Evolutionary conservation across 768 basidiomycete species (phyloP).

Genomic region (Favolaschia claudopus): DNA sequence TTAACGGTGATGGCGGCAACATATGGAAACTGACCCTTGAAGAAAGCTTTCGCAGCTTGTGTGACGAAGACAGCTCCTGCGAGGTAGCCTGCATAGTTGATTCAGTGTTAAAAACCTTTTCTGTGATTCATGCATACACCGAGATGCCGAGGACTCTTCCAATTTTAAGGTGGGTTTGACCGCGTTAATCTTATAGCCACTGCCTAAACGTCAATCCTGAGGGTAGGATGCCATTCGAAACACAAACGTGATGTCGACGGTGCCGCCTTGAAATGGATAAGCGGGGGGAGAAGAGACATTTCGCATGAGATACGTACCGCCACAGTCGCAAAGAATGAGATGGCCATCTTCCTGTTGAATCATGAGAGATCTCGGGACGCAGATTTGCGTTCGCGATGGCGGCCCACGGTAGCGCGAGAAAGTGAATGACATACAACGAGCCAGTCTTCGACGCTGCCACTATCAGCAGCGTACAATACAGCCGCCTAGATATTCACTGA

Average conservation of each 20-base stretch:
- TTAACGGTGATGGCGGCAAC: background rate
- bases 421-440: constrained; percentile 22
- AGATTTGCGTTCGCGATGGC: background rate
- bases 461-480: constrained; percentile 28
- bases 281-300: background rate
- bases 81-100: constrained; percentile 24
- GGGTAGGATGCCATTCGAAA: background rate
- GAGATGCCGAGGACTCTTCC: constrained; percentile 24
- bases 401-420: background rate
- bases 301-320: constrained; percentile 27
- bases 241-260: constrained; percentile 29
- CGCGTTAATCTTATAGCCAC: constrained; percentile 27
- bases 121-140: constrained; percentile 21
- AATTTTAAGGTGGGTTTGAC: constrained; percentile 18
- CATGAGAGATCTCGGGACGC: background rate
- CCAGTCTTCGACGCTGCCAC: constrained; percentile 29
- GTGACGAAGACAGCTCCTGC: constrained; percentile 32
- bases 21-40: constrained; percentile 11
- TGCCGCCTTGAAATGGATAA: constrained; percentile 19
- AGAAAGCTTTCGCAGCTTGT: constrained; percentile 23
- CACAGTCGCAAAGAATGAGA: constrained; percentile 40
- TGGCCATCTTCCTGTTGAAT: constrained; percentile 23
- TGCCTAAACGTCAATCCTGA: background rate
- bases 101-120: background rate
- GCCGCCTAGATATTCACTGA: constrained; percentile 22